Base-by-base conservation (phyloP, 208 protist genomes). In the Trypanosoma conorhini region DNA sequence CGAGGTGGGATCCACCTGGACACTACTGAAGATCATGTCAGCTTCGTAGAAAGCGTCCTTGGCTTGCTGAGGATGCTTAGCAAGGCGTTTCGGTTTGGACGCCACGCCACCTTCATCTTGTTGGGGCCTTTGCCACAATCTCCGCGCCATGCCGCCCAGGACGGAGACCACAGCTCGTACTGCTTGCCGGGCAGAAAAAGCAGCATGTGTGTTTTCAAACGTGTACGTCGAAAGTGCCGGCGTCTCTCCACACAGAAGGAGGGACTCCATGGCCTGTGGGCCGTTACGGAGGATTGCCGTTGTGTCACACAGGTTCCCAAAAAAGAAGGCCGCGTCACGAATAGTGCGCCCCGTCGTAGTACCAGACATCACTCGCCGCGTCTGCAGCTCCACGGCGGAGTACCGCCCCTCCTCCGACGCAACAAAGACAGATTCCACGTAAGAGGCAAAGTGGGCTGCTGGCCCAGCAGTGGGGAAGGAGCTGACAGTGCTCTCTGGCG, bases 1-100 rank as follows among this genome's bases (percentile, higher is more conserved):
- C 19, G 83, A 77, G 24, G 85, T 82, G 0, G 88, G 81, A 71
- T 96, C 91, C 17, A 96, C 72, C 38, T 79, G 68, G 21, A 96
- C 76, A 0, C 42, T 59, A 46, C 62, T 72, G 52, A 91, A 80
- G 28, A 76, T 78, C 1, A 74, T 79, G 73, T 91, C 88, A 12
- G 76, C 82, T 62, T 90, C 86, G 22, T 91, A 65, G 42, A 92
- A 74, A 1, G 62, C 61, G 38, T 74, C 66, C 33, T 57, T 71
- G 15, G 56, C 50, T 22, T 52, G 44, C 51, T 82, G 78, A 2
- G 61, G 55, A 3, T 73, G 40, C 67, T 90, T 82, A 17, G 70
- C 70, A 13, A 93, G 57, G 7, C 28, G 70, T 19, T 62, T 67
- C 40, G 74, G 57, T 28, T 75, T 77, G 33, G 33, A 17, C 48